These are phyloP conservation scores for Salvia sclarea DNA, from an alignment of 305 asterid species.

Conservation along the genomic window DNA sequence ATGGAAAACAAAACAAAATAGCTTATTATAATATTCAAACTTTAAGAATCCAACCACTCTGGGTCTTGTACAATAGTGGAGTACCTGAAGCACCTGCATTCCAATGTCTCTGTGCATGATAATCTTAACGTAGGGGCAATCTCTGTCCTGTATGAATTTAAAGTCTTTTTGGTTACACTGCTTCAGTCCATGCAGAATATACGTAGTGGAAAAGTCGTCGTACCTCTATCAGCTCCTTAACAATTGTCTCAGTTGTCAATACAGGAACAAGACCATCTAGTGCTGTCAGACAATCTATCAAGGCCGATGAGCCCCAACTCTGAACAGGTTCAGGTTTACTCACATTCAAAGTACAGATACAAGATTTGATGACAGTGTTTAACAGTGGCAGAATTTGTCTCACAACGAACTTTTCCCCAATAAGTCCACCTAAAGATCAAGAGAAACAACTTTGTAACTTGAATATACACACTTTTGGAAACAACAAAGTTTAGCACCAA, in stretches of 20 bases:
- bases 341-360: constrained; percentile 56
- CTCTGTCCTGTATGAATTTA: constrained; percentile 59
- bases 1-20: neutral
- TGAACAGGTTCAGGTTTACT: constrained; percentile 78
- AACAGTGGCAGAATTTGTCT: constrained; percentile 84
- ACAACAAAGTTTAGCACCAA: constrained; percentile 22
- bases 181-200: constrained; percentile 24
- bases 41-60: constrained; percentile 1
- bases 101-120: constrained; percentile 72
- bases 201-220: constrained; percentile 29
- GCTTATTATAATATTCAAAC: constrained; percentile 10
- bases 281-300: constrained; percentile 68
- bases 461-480: constrained; percentile 25
- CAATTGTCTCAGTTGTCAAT: constrained; percentile 60
- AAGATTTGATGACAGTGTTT: constrained; percentile 54
- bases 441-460: constrained; percentile 31
- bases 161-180: constrained; percentile 23
- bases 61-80: constrained; percentile 3
- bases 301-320: constrained; percentile 80
- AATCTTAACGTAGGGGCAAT: constrained; percentile 66
- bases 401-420: constrained; percentile 72
- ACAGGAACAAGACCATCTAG: constrained; percentile 76
- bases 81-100: constrained; percentile 73
- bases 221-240: constrained; percentile 90
- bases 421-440: constrained; percentile 69